Base-by-base conservation (phyloP, 2,329 filamentous ascomycete genomes). In the Capronia coronata region DNA sequence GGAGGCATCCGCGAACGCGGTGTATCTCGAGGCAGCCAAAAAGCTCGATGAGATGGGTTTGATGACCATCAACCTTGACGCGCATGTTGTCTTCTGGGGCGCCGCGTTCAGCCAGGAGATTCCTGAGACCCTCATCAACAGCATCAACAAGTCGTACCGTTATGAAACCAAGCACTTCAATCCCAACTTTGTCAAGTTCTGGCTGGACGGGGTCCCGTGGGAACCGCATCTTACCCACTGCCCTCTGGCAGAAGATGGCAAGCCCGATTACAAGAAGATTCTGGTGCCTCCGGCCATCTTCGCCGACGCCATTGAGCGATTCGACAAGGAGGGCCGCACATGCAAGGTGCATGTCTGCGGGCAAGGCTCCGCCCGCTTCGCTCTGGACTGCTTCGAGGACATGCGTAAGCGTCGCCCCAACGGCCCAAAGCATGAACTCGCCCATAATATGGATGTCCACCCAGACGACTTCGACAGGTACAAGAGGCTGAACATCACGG, bases 271-370 rank as follows among this genome's bases (percentile, higher is more conserved):
- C 22, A 56, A 43, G 9, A 62, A 60, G 44, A 43, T 54, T 11
- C 32, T 54, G 13, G 42, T 53, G 11, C 40, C 40, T 10, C 42
- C 29, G 7, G 35, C 40, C 19, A 50, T 46, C 22, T 49, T 67
- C 3, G 52, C 54, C 2, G 58, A 63, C 3, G 61, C 61, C 1
- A 43, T 68, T 1, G 43, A 49, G 6, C 58, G 61, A 29, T 66
- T 64, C 39, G 65, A 68, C 39, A 48, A 57, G 14, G 54, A 54
- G 18, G 64, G 63, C 7, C 58, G 63, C 47, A 67, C 65, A 1
- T 60, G 63, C 22, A 68, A 68, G 40, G 56, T 67, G 2, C 66
- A 68, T 35, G 62, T 60, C 23, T 61, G 63, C 5, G 66, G 65
- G 1, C 49, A 59, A 13, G 66, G 66, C 8, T 55, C 58, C 11